Percentiles rank a stretch among this genome's conserved stretches.
phyloP scores from a whole-genome alignment of 2,329 filamentous ascomycete genomes.

The Ascochyta pisi region DNA sequence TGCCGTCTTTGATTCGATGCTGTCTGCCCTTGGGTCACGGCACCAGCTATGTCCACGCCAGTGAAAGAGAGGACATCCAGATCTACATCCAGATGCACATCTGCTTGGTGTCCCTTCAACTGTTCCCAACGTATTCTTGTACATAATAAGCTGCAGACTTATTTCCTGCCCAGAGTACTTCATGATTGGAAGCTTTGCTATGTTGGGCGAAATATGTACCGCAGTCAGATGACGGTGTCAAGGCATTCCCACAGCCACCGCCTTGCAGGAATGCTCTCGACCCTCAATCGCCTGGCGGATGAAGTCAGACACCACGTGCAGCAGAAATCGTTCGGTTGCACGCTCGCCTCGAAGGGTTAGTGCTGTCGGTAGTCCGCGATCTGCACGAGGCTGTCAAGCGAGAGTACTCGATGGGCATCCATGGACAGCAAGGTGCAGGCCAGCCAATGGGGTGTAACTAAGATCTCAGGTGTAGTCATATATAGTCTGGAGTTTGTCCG shows the following conservation, averaged over 20 bases:
- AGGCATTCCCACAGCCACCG: conserved; percentile 5
- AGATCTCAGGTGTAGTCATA: background rate
- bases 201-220: too few relatives aligned
- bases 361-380: conserved; percentile 20
- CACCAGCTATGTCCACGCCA: too few relatives aligned
- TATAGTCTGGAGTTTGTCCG: conserved; percentile 9
- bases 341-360: conserved; percentile 26
- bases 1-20: too few relatives aligned
- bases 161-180: too few relatives aligned
- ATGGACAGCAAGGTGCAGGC: conserved; percentile 14
- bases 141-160: too few relatives aligned
- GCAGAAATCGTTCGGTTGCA: conserved; percentile 22
- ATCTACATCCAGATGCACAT: too few relatives aligned
- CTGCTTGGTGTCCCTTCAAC: too few relatives aligned
- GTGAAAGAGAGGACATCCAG: too few relatives aligned
- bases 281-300: conserved; percentile 2
- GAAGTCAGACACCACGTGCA: conserved; percentile 17
- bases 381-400: conserved; percentile 22
- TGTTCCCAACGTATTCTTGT: too few relatives aligned
- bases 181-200: too few relatives aligned
- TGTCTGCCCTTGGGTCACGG: too few relatives aligned
- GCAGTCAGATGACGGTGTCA: background rate
- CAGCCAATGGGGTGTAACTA: conserved; percentile 2
- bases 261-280: conserved; percentile 1
- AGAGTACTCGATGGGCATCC: conserved; percentile 20